Evolutionary conservation across 306 rosid species (phyloP).

Genomic region (Cucurbita argyrosperma): DNA sequence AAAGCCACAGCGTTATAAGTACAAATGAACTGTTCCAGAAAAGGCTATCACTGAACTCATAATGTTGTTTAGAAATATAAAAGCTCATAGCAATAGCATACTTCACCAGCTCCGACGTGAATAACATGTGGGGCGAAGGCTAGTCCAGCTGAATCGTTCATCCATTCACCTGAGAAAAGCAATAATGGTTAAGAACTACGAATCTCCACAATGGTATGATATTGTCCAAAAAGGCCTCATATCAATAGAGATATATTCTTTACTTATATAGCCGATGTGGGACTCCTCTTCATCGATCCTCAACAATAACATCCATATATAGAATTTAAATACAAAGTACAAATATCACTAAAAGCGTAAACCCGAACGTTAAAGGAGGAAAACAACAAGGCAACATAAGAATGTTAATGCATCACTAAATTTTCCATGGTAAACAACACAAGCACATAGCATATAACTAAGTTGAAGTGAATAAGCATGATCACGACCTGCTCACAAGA

Average conservation of each 20-base stretch:
- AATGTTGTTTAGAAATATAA: neutral
- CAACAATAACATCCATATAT: neutral
- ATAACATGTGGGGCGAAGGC: conserved; percentile 95
- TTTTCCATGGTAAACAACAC: neutral
- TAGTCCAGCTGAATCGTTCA: conserved; percentile 85
- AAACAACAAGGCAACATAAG: neutral
- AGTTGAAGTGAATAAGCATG: neutral
- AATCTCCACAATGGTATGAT: no score
- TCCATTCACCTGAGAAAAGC: conserved; percentile 70
- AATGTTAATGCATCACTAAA: neutral
- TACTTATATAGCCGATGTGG: no score
- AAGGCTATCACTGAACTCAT: neutral
- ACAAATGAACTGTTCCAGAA: neutral
- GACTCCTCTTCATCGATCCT: no score
- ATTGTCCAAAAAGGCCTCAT: no score
- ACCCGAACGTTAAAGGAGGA: neutral
- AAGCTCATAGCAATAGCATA: conserved; percentile 16
- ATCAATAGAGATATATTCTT: no score
- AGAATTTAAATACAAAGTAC: neutral
- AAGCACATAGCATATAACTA: neutral
- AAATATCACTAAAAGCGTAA: neutral
- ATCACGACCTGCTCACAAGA: neutral
- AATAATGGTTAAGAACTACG: no score
- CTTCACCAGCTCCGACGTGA: conserved; percentile 70
- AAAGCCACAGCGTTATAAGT: neutral